phyloP scores from a whole-genome alignment of 2,329 filamentous ascomycete species.

The Exophiala lecanii-corni region DNA sequence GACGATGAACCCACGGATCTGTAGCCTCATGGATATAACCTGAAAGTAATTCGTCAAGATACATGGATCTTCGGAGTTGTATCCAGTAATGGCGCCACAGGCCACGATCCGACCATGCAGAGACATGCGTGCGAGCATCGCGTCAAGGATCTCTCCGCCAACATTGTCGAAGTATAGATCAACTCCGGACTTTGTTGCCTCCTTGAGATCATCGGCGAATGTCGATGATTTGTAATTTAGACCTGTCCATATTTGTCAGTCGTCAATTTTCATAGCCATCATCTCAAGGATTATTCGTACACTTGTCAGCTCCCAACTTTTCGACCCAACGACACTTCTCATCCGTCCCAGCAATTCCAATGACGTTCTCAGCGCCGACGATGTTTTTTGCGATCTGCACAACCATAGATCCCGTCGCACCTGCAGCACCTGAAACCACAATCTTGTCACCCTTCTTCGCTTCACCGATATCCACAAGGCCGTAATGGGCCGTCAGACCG shows the following conservation, averaged over 20 bases:
- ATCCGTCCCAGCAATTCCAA: constrained; percentile 61
- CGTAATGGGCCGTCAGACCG: constrained; percentile 70
- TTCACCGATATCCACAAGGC: constrained; percentile 62
- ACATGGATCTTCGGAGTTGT: constrained; percentile 18
- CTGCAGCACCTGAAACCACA: constrained; percentile 70
- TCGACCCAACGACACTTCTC: constrained; percentile 66
- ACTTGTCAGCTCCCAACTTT: constrained; percentile 50
- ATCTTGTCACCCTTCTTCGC: constrained; percentile 66
- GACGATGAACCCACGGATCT: constrained; percentile 16
- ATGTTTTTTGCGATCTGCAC: constrained; percentile 47
- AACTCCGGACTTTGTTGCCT: constrained; percentile 34
- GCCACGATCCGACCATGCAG: constrained; percentile 34
- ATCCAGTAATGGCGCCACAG: constrained; percentile 55
- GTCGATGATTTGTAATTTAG: constrained; percentile 63
- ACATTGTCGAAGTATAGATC: constrained; percentile 70
- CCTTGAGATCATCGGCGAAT: constrained; percentile 45
- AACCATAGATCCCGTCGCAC: constrained; percentile 69
- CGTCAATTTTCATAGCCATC: no score
- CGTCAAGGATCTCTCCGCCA: constrained; percentile 18
- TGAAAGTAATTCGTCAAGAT: constrained; percentile 39
- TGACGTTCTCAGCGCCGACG: constrained; percentile 54
- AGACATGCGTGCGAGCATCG: constrained; percentile 12
- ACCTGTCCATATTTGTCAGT: background rate
- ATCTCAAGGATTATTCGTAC: background rate
- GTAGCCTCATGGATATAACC: constrained; percentile 42